phyloP scores from a whole-genome alignment of 805 yeast species.

The Blastobotrys muscicola region DNA sequence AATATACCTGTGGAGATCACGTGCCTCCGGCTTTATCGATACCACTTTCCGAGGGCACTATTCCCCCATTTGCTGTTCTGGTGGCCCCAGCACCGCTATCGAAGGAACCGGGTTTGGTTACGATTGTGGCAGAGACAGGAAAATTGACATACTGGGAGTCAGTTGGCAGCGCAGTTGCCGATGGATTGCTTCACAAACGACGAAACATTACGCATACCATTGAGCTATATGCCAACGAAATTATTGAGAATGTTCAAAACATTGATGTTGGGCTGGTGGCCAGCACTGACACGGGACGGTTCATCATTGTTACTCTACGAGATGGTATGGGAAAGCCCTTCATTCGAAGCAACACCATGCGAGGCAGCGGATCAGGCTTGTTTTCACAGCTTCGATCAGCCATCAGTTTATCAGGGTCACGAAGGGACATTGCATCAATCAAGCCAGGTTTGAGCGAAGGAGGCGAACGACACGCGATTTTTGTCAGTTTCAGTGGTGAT shows the following conservation, averaged over 20 bases:
- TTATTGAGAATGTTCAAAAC: constrained; percentile 44
- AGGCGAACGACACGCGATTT: constrained; percentile 37
- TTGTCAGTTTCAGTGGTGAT: constrained; percentile 36
- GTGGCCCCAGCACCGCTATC: constrained; percentile 48
- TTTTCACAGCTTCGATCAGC: constrained; percentile 21
- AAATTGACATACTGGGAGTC: constrained; percentile 61
- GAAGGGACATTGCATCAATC: constrained; percentile 46
- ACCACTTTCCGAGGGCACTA: constrained; percentile 21
- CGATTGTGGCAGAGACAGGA: constrained; percentile 53
- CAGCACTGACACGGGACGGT: constrained; percentile 62
- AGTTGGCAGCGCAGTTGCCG: constrained; percentile 59
- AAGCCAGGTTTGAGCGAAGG: constrained; percentile 44
- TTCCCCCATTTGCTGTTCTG: constrained; percentile 37
- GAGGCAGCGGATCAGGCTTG: constrained; percentile 20
- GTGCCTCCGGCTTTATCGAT: constrained; percentile 50
- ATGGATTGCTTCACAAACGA: constrained; percentile 41
- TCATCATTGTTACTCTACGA: constrained; percentile 50
- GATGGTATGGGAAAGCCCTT: constrained; percentile 60
- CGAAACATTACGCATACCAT: constrained; percentile 31
- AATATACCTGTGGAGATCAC: constrained; percentile 50
- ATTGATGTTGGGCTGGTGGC: constrained; percentile 63
- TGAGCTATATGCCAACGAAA: constrained; percentile 43
- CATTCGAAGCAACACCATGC: constrained; percentile 19
- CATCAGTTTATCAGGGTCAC: constrained; percentile 16
- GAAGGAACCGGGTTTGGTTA: constrained; percentile 58